phyloP scores from a whole-genome alignment of 2,329 filamentous ascomycete genomes.

The Calonectria henricotiae region DNA sequence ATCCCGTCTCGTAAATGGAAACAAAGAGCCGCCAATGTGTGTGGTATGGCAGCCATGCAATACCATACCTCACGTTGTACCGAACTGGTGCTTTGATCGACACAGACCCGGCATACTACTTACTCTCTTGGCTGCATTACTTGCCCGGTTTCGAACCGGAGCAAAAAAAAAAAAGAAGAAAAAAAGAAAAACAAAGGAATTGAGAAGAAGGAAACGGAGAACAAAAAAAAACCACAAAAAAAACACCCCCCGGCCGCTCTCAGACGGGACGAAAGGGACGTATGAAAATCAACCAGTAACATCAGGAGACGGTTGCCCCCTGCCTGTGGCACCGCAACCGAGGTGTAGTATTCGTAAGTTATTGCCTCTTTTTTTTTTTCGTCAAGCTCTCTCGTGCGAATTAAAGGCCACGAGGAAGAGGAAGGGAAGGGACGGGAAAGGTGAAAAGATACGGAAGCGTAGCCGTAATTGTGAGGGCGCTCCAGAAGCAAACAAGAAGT shows the following conservation, averaged over 20 bases:
- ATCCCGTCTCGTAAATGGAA: slow-evolving; percentile 12
- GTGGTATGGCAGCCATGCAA: slow-evolving; percentile 12
- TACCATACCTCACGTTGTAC: slow-evolving; percentile 5
- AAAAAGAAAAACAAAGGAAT: neutral
- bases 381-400: neutral
- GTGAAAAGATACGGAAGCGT: slow-evolving; percentile 5
- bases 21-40: slow-evolving; percentile 16
- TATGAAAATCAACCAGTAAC: slow-evolving; percentile 18
- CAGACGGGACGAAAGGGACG: slow-evolving; percentile 13
- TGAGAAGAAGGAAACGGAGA: neutral
- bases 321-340: slow-evolving; percentile 7
- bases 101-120: slow-evolving; percentile 5
- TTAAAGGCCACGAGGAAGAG: neutral
- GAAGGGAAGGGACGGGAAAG: neutral
- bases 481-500: slow-evolving; percentile 22
- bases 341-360: slow-evolving; percentile 1
- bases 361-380: neutral
- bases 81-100: slow-evolving; percentile 9
- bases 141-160: slow-evolving; percentile 14
- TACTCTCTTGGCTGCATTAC: neutral
- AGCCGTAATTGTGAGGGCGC: slow-evolving; percentile 22
- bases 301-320: neutral
- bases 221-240: neutral
- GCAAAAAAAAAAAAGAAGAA: neutral
- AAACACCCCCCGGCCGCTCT: slow-evolving; percentile 6